A percentile compares a stretch with the other conserved stretches of the same genome.
Evolutionary conservation across 1,139 yeast genomes (phyloP).

Genomic region (Lipomyces yarrowii): DNA sequence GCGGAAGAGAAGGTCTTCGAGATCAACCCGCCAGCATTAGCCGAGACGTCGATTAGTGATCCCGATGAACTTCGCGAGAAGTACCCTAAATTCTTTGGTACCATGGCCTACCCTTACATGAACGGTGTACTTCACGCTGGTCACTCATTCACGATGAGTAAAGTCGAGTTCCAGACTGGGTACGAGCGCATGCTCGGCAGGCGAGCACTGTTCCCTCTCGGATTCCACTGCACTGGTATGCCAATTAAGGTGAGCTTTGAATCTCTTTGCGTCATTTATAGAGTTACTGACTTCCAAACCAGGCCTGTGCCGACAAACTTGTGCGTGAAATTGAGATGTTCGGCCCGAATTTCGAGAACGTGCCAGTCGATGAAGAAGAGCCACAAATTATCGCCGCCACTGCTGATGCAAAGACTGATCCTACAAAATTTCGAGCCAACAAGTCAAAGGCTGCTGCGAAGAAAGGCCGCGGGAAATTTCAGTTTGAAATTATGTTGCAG

Average conservation of each 20-base stretch:
- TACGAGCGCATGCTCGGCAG: constrained; percentile 95
- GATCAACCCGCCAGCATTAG: constrained; percentile 77
- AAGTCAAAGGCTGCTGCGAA: constrained; percentile 92
- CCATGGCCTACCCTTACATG: constrained; percentile 99
- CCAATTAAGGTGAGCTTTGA: constrained; percentile 61
- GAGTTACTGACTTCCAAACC: background rate
- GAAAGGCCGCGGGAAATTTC: constrained; percentile 91
- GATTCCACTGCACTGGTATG: constrained; percentile 99
- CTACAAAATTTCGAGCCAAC: constrained; percentile 87
- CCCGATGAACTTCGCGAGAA: constrained; percentile 71
- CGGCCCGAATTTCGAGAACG: constrained; percentile 76
- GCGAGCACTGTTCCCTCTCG: constrained; percentile 91
- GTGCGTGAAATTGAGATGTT: constrained; percentile 89
- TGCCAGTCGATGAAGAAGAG: constrained; percentile 57
- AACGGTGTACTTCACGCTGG: constrained; percentile 99
- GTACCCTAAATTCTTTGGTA: constrained; percentile 84
- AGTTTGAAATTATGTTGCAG: constrained; percentile 94
- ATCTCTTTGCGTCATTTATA: background rate
- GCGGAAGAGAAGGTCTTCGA: constrained; percentile 81
- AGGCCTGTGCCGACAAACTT: constrained; percentile 92
- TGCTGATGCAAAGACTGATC: constrained; percentile 60
- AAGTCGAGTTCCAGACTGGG: constrained; percentile 91
- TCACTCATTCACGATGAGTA: constrained; percentile 92
- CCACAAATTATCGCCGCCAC: constrained; percentile 43
- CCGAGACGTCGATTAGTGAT: constrained; percentile 37